Evolutionary conservation across 2,329 filamentous ascomycete species (phyloP).

Genomic region (Pseudopyrenochaeta lycopersici): DNA sequence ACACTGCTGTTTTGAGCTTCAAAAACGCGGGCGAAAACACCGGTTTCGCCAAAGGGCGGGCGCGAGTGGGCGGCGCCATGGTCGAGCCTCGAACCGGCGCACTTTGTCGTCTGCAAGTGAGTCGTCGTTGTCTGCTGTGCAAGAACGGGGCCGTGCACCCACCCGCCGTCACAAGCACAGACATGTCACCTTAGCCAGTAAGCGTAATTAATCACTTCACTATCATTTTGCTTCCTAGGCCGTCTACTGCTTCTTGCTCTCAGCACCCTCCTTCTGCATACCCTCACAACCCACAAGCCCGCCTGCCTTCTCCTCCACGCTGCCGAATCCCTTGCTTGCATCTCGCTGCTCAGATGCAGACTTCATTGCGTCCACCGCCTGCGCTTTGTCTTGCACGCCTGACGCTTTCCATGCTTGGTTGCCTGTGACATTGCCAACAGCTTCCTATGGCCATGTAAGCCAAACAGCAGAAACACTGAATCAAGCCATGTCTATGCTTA

Average conservation of each 20-base stretch:
- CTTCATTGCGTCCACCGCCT: slow-evolving; percentile 70
- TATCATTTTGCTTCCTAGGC: no score
- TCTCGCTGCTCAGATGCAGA: slow-evolving; percentile 66
- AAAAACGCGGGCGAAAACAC: slow-evolving; percentile 73
- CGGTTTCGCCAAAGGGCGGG: slow-evolving; percentile 72
- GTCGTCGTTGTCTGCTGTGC: neutral
- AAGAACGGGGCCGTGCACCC: no score
- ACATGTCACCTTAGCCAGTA: no score
- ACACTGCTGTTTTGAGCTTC: slow-evolving; percentile 74
- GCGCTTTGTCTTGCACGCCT: slow-evolving; percentile 70
- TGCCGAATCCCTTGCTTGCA: slow-evolving; percentile 65
- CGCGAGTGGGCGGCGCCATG: slow-evolving; percentile 53
- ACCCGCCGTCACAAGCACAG: neutral
- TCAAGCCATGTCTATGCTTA: no score
- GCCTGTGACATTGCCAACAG: slow-evolving; percentile 69
- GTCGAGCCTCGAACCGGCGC: neutral
- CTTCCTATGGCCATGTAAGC: slow-evolving; percentile 54
- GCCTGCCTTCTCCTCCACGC: slow-evolving; percentile 71
- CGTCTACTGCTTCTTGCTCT: slow-evolving; percentile 38
- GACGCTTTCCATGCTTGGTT: slow-evolving; percentile 70
- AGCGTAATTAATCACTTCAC: no score
- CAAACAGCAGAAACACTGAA: no score
- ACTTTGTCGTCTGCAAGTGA: no score
- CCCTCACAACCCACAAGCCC: slow-evolving; percentile 72
- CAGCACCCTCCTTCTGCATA: slow-evolving; percentile 62